Conservation (phyloP, 257 asterid genomes). For the Prunella vulgaris region DNA sequence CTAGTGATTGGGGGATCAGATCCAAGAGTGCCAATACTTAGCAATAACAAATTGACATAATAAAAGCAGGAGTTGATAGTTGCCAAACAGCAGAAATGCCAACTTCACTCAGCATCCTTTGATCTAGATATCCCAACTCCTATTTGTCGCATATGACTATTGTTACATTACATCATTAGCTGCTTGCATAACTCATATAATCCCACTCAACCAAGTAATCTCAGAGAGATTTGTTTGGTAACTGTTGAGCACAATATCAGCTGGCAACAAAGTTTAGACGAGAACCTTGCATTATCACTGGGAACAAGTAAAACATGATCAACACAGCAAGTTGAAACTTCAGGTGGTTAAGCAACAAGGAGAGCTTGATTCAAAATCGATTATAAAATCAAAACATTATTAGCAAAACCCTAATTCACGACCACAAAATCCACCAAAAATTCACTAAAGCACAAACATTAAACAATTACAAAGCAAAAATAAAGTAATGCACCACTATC, state of each 20-base stretch:
- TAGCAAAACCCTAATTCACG: slow-evolving; percentile 34
- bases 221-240: neutral
- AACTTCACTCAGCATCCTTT: neutral
- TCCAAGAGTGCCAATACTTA: slow-evolving; percentile 32
- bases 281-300: neutral
- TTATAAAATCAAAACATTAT: neutral
- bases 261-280: neutral
- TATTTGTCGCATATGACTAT: neutral
- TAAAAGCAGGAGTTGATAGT: neutral
- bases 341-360: neutral
- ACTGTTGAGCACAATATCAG: slow-evolving; percentile 22
- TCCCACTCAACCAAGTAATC: slow-evolving; percentile 13
- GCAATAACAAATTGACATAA: neutral
- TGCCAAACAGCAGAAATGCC: neutral
- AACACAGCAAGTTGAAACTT: neutral
- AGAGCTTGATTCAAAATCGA: neutral
- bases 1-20: slow-evolving; percentile 27
- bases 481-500: neutral
- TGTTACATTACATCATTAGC: slow-evolving; percentile 5
- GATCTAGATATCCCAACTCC: slow-evolving; percentile 9
- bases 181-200: slow-evolving; percentile 3
- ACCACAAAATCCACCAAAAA: neutral
- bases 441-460: slow-evolving; percentile 18
- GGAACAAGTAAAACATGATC: neutral
- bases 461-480: neutral